Evolutionary conservation across 148 eudicot genomes (phyloP).

Genomic region (Rheum nobile): DNA sequence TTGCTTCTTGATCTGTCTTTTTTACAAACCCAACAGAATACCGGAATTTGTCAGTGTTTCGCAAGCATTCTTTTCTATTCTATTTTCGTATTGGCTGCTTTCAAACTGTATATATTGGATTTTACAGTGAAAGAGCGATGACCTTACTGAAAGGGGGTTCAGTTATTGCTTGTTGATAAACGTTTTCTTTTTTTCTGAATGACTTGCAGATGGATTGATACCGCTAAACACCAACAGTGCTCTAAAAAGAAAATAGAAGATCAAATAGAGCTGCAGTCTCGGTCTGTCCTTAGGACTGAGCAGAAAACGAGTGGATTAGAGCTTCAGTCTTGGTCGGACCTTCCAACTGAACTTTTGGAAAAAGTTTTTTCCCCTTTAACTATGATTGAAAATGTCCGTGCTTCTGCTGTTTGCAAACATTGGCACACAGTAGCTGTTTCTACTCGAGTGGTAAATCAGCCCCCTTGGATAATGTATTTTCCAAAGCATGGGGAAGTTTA

Average conservation of each 20-base stretch:
- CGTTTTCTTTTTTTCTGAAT: background rate
- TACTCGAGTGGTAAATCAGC: constrained; percentile 35
- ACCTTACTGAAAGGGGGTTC: background rate
- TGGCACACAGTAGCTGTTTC: constrained; percentile 50
- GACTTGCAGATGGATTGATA: constrained; percentile 30
- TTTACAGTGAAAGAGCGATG: background rate
- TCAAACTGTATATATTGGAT: background rate
- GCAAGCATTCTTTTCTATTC: background rate
- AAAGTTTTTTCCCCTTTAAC: constrained; percentile 37
- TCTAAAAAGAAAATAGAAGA: constrained; percentile 8
- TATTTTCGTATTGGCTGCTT: background rate
- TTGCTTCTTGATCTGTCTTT: background rate
- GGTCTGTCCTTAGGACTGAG: background rate
- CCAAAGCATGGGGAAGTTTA: constrained; percentile 48
- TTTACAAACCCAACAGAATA: background rate
- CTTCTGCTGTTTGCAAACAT: constrained; percentile 57
- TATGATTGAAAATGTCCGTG: constrained; percentile 44
- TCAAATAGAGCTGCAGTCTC: background rate
- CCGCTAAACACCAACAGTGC: constrained; percentile 21
- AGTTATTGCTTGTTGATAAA: background rate
- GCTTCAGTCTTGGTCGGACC: constrained; percentile 30
- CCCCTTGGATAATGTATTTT: constrained; percentile 77
- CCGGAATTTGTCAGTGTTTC: background rate
- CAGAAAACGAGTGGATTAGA: constrained; percentile 15
- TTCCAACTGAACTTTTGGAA: constrained; percentile 59